Conservation (phyloP, 2,329 filamentous ascomycete species). For the Reticulascus tulasneorum region DNA sequence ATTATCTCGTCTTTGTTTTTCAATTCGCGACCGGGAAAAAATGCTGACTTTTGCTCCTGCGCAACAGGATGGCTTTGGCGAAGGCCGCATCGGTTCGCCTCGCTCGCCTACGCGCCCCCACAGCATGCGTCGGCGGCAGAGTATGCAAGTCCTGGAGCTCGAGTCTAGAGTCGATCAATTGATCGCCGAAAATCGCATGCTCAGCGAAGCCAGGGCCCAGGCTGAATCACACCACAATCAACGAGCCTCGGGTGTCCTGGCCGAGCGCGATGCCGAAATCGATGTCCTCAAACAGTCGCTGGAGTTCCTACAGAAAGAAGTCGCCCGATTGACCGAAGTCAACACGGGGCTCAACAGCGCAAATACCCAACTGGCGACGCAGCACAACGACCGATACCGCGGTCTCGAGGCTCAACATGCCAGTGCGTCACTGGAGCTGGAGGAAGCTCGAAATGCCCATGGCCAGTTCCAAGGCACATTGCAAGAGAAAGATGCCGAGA, state of each 20-base stretch:
- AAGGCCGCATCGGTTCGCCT: constrained; percentile 80
- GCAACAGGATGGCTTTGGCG: constrained; percentile 86
- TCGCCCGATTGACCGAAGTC: constrained; percentile 73
- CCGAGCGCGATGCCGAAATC: constrained; percentile 84
- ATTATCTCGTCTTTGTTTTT: constrained; percentile 16
- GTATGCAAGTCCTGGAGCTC: constrained; percentile 93
- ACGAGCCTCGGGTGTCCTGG: constrained; percentile 65
- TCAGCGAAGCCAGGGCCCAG: constrained; percentile 55
- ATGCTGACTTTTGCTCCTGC: too few species aligned
- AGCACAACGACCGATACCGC: constrained; percentile 69
- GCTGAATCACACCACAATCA: constrained; percentile 65
- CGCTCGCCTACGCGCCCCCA: constrained; percentile 90
- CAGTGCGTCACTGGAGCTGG: constrained; percentile 64
- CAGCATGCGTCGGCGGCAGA: constrained; percentile 94
- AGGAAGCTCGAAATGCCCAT: constrained; percentile 62
- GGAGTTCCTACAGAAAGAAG: constrained; percentile 76
- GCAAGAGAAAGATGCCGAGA: constrained; percentile 80
- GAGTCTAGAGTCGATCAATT: constrained; percentile 82
- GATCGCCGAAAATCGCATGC: constrained; percentile 74
- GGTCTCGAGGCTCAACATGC: constrained; percentile 65
- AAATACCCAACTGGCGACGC: constrained; percentile 70
- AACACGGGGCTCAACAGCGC: constrained; percentile 76
- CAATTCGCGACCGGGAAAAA: too few species aligned
- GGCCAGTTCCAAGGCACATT: constrained; percentile 61
- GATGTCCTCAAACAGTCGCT: constrained; percentile 75